Percentiles rank a stretch among this genome's conserved stretches.
These are phyloP conservation scores for Passiflora organensis DNA, from an alignment of 345 rosid genomes.

Conservation along the genomic window DNA sequence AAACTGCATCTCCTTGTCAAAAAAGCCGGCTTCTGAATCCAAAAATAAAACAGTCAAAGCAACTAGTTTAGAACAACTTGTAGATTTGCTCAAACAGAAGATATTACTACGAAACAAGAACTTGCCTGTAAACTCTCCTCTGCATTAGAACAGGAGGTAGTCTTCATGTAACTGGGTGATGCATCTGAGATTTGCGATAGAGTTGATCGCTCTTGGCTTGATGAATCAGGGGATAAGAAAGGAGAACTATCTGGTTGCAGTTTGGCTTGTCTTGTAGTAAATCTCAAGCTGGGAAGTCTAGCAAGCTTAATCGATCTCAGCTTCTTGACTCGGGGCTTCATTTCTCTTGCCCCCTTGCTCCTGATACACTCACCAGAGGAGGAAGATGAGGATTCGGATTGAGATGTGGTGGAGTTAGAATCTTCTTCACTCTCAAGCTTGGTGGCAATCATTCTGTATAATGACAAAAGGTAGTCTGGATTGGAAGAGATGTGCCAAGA, in stretches of 20 bases:
- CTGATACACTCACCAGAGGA: background rate
- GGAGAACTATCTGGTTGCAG: slow-evolving; percentile 18
- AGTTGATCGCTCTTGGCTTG: slow-evolving; percentile 31
- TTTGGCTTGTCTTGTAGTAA: slow-evolving; percentile 17
- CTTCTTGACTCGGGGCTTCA: slow-evolving; percentile 30
- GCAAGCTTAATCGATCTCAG: slow-evolving; percentile 39
- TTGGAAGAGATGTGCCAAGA: no score
- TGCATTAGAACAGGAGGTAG: slow-evolving; percentile 25
- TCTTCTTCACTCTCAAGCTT: slow-evolving; percentile 11
- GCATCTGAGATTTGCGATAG: slow-evolving; percentile 29
- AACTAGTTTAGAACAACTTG: background rate
- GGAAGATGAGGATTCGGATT: background rate
- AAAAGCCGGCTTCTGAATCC: slow-evolving; percentile 38
- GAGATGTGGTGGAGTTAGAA: background rate
- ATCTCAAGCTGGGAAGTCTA: slow-evolving; percentile 36
- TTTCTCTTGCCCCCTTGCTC: slow-evolving; percentile 14
- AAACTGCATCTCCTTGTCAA: slow-evolving; percentile 32
- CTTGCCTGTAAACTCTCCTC: slow-evolving; percentile 40
- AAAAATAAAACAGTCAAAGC: background rate
- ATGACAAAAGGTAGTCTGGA: no score
- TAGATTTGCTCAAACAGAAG: background rate
- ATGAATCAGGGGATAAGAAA: slow-evolving; percentile 31
- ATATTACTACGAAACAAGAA: background rate
- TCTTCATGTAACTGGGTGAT: slow-evolving; percentile 30
- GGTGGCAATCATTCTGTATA: slow-evolving; percentile 4